phyloP scores from a whole-genome alignment of 805 yeast genomes.

The Spathaspora sp. region DNA sequence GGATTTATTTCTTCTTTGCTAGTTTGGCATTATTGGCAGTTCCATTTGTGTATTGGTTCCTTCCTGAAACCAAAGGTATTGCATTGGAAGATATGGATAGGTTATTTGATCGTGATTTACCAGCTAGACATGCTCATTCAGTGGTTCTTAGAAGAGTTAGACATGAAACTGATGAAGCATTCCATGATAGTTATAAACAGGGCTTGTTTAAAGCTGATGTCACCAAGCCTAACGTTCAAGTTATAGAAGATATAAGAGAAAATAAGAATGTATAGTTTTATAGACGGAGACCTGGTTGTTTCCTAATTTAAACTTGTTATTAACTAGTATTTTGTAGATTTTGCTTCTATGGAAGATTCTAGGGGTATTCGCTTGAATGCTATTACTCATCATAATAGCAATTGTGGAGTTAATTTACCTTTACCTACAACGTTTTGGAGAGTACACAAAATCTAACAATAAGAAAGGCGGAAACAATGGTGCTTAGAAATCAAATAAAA shows the following conservation, averaged over 20 bases:
- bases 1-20: slow-evolving; percentile 36
- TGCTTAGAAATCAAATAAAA: background rate
- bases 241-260: slow-evolving; percentile 2
- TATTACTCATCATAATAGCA: background rate
- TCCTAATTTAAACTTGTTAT: background rate
- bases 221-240: slow-evolving; percentile 2
- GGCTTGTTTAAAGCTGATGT: slow-evolving; percentile 17
- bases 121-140: slow-evolving; percentile 21
- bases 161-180: slow-evolving; percentile 8
- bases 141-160: slow-evolving; percentile 13
- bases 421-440: background rate
- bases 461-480: background rate
- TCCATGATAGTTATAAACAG: slow-evolving; percentile 8
- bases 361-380: background rate
- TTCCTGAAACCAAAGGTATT: slow-evolving; percentile 39
- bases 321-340: background rate
- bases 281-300: slow-evolving; percentile 1
- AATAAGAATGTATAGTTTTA: background rate
- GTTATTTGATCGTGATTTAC: slow-evolving; percentile 16
- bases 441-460: background rate
- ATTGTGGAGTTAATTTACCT: background rate
- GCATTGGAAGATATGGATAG: slow-evolving; percentile 25
- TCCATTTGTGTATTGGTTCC: slow-evolving; percentile 34
- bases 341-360: no score
- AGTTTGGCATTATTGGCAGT: slow-evolving; percentile 27